Conservation (phyloP, 2,329 filamentous ascomycete genomes). For the Alternaria sp. region DNA sequence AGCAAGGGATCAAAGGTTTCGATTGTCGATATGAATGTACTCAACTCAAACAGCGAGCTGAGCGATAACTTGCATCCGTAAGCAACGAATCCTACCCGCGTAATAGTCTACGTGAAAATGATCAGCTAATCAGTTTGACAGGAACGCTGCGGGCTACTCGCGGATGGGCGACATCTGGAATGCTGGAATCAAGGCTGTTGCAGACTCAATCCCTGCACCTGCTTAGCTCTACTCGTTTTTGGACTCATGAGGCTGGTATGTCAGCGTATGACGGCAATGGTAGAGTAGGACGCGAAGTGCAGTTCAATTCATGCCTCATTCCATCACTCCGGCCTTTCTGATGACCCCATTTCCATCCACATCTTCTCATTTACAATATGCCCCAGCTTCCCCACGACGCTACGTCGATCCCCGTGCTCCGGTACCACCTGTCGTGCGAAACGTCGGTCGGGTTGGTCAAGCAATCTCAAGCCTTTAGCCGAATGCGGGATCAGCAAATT, state of each 20-base stretch:
- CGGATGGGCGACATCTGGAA: slow-evolving; percentile 44
- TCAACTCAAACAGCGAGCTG: slow-evolving; percentile 26
- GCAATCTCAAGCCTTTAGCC: slow-evolving; percentile 29
- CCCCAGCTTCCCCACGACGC: not conserved
- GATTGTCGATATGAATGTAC: slow-evolving; percentile 36
- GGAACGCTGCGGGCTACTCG: slow-evolving; percentile 36
- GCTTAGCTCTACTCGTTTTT: not conserved
- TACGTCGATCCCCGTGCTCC: slow-evolving; percentile 10
- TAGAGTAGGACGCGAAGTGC: not conserved
- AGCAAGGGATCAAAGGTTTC: slow-evolving; percentile 35
- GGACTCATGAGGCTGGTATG: not conserved
- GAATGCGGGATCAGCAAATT: slow-evolving; percentile 18
- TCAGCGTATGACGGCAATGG: not conserved
- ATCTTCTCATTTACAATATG: not conserved
- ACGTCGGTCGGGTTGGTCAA: slow-evolving; percentile 7
- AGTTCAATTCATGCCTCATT: not conserved
- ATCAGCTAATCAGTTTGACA: slow-evolving; percentile 8
- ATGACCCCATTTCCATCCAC: not conserved
- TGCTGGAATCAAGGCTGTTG: slow-evolving; percentile 20
- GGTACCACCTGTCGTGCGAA: slow-evolving; percentile 6
- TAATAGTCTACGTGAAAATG: not conserved
- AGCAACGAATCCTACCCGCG: slow-evolving; percentile 1
- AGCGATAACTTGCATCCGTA: slow-evolving; percentile 41
- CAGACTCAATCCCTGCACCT: slow-evolving; percentile 5
- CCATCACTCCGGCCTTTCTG: not conserved